Evolutionary conservation across 164 flowering plant species (phyloP).

Genomic region (Tetrastigma voinierianum): DNA sequence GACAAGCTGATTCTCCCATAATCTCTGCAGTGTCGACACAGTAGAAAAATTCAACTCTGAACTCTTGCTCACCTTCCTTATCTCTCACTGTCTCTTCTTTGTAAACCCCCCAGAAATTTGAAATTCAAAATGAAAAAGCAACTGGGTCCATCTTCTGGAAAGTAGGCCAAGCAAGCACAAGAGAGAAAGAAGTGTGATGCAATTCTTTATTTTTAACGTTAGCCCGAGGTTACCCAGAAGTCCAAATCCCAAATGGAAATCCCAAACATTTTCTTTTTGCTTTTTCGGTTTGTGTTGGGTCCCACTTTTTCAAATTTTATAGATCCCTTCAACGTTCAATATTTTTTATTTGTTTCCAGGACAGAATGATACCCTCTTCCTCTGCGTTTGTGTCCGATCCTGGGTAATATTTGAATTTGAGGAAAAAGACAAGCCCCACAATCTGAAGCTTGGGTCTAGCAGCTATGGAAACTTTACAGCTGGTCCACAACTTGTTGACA

Average conservation of each 20-base stretch:
- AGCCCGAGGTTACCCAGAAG: background rate
- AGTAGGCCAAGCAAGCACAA: constrained; percentile 1
- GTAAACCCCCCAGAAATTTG: constrained; percentile 11
- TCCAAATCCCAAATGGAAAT: background rate
- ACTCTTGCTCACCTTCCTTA: background rate
- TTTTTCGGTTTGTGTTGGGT: constrained; percentile 10
- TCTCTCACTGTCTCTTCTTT: background rate
- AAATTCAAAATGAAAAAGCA: constrained; percentile 21
- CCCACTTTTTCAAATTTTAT: constrained; percentile 12
- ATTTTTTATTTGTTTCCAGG: background rate
- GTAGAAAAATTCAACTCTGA: constrained; percentile 10
- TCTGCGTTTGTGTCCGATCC: background rate
- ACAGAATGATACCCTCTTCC: too few species aligned
- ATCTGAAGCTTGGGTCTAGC: background rate
- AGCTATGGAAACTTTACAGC: background rate
- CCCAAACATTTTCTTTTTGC: background rate
- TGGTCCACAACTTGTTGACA: too few species aligned
- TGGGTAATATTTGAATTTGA: constrained; percentile 3
- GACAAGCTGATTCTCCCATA: constrained; percentile 62
- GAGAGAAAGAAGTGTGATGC: constrained; percentile 1
- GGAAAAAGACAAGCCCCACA: background rate
- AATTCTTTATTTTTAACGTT: constrained; percentile 1
- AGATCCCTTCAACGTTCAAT: constrained; percentile 9
- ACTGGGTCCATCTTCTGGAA: constrained; percentile 10
- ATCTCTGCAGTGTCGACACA: constrained; percentile 7